These are phyloP conservation scores for Auricularia cornea DNA, from an alignment of 768 basidiomycete species.

Conservation along the genomic window DNA sequence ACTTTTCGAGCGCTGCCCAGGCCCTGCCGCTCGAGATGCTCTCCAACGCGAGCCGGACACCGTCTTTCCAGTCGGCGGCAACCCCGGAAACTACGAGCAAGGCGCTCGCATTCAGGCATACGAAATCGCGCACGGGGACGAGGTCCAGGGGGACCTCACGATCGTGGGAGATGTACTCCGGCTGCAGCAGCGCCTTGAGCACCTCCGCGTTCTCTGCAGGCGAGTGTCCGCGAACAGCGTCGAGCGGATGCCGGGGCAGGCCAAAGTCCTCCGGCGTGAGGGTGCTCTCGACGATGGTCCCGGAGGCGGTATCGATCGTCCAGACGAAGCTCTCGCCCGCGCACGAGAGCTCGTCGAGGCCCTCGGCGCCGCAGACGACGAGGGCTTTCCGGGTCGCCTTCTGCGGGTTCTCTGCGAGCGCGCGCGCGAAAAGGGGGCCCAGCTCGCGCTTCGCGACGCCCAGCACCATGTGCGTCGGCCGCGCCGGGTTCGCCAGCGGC, in stretches of 20 bases:
- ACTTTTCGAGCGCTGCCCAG: constrained; percentile 29
- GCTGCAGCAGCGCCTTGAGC: constrained; percentile 55
- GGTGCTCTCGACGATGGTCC: constrained; percentile 49
- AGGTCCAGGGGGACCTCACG: constrained; percentile 44
- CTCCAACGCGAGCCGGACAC: constrained; percentile 54
- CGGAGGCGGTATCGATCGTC: constrained; percentile 57
- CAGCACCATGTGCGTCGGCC: constrained; percentile 81
- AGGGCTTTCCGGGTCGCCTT: constrained; percentile 75
- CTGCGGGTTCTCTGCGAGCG: constrained; percentile 39
- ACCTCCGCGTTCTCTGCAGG: constrained; percentile 75
- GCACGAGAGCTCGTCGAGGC: constrained; percentile 91
- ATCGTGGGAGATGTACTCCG: constrained; percentile 30
- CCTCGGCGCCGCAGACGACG: constrained; percentile 90
- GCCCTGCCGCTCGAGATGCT: constrained; percentile 32
- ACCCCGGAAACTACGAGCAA: constrained; percentile 77
- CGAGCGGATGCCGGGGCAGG: constrained; percentile 57
- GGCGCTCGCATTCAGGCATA: constrained; percentile 85
- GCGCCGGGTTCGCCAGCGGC: constrained; percentile 86
- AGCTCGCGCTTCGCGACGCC: constrained; percentile 81
- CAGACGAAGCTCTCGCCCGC: constrained; percentile 82
- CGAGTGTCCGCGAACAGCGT: constrained; percentile 60
- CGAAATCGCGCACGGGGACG: constrained; percentile 70
- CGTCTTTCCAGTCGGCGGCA: constrained; percentile 60
- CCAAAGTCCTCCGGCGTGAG: constrained; percentile 71
- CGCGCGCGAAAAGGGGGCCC: constrained; percentile 72